Evolutionary conservation across 164 flowering plant species (phyloP).

Genomic region (Vitis rotundifolia): DNA sequence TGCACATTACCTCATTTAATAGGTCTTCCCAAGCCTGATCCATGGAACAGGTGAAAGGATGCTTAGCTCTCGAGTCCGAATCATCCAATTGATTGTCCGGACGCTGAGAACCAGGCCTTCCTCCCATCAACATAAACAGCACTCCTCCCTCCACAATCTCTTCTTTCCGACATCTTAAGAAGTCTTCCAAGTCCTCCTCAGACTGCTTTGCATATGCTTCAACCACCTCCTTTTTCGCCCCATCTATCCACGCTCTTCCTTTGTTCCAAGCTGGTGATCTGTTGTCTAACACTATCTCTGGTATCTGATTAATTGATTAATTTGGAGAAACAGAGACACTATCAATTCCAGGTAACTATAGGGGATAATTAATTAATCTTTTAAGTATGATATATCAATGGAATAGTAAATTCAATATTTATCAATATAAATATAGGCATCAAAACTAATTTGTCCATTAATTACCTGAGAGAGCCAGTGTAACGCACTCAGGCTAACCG

Average conservation of each 20-base stretch:
- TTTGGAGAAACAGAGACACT: too few species aligned
- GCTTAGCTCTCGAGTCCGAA: constrained; percentile 43
- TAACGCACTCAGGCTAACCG: constrained; percentile 39
- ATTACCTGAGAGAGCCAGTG: constrained; percentile 42
- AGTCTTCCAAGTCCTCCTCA: constrained; percentile 35
- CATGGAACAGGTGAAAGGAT: constrained; percentile 45
- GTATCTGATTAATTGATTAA: constrained; percentile 22
- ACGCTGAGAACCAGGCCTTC: constrained; percentile 23
- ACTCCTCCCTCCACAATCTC: constrained; percentile 40
- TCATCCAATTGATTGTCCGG: constrained; percentile 41
- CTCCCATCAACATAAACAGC: constrained; percentile 42
- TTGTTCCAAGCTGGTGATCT: constrained; percentile 37
- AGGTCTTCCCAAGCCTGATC: constrained; percentile 52
- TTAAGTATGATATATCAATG: too few species aligned
- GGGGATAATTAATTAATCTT: too few species aligned
- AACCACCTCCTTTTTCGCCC: constrained; percentile 40
- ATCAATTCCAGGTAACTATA: too few species aligned
- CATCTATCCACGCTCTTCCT: constrained; percentile 47
- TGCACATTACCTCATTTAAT: constrained; percentile 28
- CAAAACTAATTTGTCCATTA: too few species aligned
- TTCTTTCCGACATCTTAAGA: constrained; percentile 34
- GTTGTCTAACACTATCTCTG: constrained; percentile 32
- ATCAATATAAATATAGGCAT: too few species aligned
- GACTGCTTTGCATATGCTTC: constrained; percentile 45
- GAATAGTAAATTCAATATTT: too few species aligned